Percentiles rank a stretch among this genome's conserved stretches.
Conservation (phyloP, 192 early-diverging fungal species). For the Funneliformis mosseae region DNA sequence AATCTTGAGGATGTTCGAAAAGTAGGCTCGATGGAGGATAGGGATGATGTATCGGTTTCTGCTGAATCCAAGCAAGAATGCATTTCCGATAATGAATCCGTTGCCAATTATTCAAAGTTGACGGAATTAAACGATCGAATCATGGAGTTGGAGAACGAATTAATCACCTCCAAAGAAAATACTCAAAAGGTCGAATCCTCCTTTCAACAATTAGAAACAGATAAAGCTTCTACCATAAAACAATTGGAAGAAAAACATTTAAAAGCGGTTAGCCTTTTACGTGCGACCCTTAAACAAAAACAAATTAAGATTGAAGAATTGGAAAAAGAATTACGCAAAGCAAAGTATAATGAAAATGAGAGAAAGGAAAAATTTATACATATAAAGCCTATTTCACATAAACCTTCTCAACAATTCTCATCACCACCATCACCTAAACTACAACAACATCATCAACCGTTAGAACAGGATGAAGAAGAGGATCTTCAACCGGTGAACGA, state of each 20-base stretch:
- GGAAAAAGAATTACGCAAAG: conserved; percentile 23
- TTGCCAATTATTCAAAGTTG: conserved; percentile 18
- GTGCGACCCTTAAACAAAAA: conserved; percentile 11
- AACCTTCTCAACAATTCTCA: neutral
- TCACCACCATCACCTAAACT: neutral
- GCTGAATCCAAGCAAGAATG: conserved; percentile 18
- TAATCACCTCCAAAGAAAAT: conserved; percentile 16
- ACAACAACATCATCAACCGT: conserved; percentile 22
- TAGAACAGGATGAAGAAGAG: neutral
- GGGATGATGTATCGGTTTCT: conserved; percentile 24
- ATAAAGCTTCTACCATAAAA: conserved; percentile 10
- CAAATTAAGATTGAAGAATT: conserved; percentile 25
- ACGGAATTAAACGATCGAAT: conserved; percentile 23
- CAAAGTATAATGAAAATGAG: conserved; percentile 17
- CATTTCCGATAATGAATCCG: conserved; percentile 18
- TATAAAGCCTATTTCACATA: neutral
- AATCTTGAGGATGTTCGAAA: conserved; percentile 25
- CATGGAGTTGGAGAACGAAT: conserved; percentile 22
- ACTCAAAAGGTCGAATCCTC: conserved; percentile 14
- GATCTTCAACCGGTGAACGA: neutral
- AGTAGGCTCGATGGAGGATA: conserved; percentile 15
- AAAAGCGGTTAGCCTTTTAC: conserved; percentile 13
- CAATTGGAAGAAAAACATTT: conserved; percentile 34
- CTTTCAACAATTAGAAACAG: conserved; percentile 1
- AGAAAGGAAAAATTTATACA: conserved; percentile 2